Percentiles rank a stretch among this genome's conserved stretches.
Evolutionary conservation across 345 rosid genomes (phyloP).

Genomic region (Eutrema japonicum): DNA sequence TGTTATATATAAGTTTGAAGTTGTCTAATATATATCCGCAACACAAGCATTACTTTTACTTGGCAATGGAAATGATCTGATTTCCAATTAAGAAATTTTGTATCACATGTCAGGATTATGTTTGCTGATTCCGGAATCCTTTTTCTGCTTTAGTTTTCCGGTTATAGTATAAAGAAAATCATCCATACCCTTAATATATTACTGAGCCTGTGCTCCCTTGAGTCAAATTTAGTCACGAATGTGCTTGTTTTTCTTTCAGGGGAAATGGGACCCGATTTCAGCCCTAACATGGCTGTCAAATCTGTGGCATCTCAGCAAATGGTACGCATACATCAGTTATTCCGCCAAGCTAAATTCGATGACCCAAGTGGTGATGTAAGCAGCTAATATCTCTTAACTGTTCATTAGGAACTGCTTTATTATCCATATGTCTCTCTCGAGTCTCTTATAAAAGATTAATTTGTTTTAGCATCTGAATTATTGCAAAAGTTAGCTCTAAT

Average conservation of each 20-base stretch:
- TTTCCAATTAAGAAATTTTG: not conserved
- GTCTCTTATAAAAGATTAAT: conserved; percentile 4
- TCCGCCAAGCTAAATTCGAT: conserved; percentile 97
- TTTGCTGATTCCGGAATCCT: not conserved
- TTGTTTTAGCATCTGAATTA: conserved; percentile 17
- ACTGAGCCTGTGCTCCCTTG: conserved; percentile 22
- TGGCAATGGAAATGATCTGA: conserved; percentile 9
- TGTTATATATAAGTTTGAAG: not conserved
- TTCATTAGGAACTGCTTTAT: conserved; percentile 24
- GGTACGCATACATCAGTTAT: conserved; percentile 95
- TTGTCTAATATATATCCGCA: not conserved
- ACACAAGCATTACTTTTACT: conserved; percentile 10
- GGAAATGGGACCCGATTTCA: conserved; percentile 94
- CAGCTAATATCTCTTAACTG: conserved; percentile 33
- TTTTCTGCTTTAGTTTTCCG: conserved; percentile 15
- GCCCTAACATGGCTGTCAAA: conserved; percentile 79
- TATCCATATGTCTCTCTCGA: conserved; percentile 31
- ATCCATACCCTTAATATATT: conserved; percentile 15
- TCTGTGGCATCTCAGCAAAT: conserved; percentile 86
- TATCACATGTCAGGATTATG: conserved; percentile 4
- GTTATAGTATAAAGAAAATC: conserved; percentile 3
- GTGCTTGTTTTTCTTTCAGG: conserved; percentile 52
- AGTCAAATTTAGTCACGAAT: conserved; percentile 28
- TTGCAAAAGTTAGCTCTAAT: conserved; percentile 15
- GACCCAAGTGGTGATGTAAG: conserved; percentile 97